Evolutionary conservation across 139 green algal genomes (phyloP), one percentile per base, ranked within the genome.

Genomic region (Chlorella sp.): DNA sequence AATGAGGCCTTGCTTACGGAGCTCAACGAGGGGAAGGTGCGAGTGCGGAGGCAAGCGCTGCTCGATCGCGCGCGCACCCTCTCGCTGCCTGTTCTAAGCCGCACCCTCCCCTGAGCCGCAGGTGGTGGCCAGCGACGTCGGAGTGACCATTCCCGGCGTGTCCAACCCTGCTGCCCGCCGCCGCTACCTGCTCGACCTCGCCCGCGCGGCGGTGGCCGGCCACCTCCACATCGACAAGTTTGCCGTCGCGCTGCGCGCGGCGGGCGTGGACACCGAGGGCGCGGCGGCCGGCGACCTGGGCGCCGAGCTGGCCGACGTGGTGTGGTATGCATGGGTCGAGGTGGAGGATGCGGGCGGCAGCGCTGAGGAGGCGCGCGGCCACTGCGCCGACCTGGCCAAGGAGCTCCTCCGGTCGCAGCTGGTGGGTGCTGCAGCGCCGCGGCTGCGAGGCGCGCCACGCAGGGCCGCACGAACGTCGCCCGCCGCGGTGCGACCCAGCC

Each of bases 111-210:
- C 17, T 19, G 46, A 55, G 46, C 23, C 74, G 73, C 80, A 88
- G 83, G 71, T 88, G 17, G 42, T 77, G 41, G 42, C 67, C 11
- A 86, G 80, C 68, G 77, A 84, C 38, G 70, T 82, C 35, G 83
- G 80, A 6, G 43, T 62, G 1, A 88, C 83, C 17, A 74, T 86
- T 19, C 67, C 73, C 3, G 80, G 83, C 8, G 77, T 88, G 23
- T 69, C 56, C 2, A 14, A n/a, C n/a, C n/a, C 48, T 0, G 68
- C 64, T 15, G 76, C 68, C 21, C 33, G 73, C 45, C 63, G 35
- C 21, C 73, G 75, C 48, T 86, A 82, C 19, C 69, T 88, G 73
- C 51, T 73, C 6, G 80, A 88, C 36, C 58, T 84, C 29, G 43
- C 35, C 3, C 33, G 53, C 15, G 74, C 73, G 2, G 59, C 43